These are phyloP conservation scores for Brasenia schreberi DNA, from an alignment of 164 flowering plant genomes.

Conservation along the genomic window DNA sequence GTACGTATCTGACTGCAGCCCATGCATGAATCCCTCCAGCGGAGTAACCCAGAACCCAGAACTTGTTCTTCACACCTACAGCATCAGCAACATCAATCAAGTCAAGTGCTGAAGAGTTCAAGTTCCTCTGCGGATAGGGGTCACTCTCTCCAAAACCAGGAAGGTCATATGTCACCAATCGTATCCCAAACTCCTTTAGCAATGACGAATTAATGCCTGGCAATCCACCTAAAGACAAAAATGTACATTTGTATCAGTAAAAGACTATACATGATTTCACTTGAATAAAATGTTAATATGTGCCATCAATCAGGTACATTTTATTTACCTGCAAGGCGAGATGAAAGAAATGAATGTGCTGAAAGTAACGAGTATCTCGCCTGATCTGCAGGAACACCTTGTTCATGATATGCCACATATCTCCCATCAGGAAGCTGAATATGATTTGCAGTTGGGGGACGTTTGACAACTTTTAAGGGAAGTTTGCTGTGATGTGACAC, in stretches of 20 bases:
- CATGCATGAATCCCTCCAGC: slow-evolving; percentile 74
- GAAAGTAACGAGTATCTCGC: slow-evolving; percentile 61
- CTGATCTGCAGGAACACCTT: slow-evolving; percentile 57
- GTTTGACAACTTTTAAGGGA: background rate
- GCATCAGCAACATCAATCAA: slow-evolving; percentile 48
- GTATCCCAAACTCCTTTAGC: slow-evolving; percentile 79
- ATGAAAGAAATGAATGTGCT: slow-evolving; percentile 84
- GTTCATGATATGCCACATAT: slow-evolving; percentile 60
- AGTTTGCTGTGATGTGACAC: slow-evolving; percentile 4
- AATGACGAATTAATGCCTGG: slow-evolving; percentile 59
- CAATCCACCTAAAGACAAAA: slow-evolving; percentile 29
- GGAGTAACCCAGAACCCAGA: slow-evolving; percentile 85
- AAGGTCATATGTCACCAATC: slow-evolving; percentile 85
- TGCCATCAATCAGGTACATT: background rate
- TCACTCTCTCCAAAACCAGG: slow-evolving; percentile 99
- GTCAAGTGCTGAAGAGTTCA: slow-evolving; percentile 77
- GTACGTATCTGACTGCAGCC: slow-evolving; percentile 83
- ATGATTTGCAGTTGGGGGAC: slow-evolving; percentile 31
- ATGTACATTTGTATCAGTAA: background rate
- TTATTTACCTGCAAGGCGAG: slow-evolving; percentile 67
- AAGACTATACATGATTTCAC: background rate
- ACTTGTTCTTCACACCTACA: slow-evolving; percentile 48
- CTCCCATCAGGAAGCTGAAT: slow-evolving; percentile 84
- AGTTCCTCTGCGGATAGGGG: slow-evolving; percentile 72
- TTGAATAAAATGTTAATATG: background rate